Evolutionary conservation across 2,329 filamentous ascomycete genomes (phyloP), one percentile per base, ranked within the genome.

Genomic region (Ceratocystis ficicola): DNA sequence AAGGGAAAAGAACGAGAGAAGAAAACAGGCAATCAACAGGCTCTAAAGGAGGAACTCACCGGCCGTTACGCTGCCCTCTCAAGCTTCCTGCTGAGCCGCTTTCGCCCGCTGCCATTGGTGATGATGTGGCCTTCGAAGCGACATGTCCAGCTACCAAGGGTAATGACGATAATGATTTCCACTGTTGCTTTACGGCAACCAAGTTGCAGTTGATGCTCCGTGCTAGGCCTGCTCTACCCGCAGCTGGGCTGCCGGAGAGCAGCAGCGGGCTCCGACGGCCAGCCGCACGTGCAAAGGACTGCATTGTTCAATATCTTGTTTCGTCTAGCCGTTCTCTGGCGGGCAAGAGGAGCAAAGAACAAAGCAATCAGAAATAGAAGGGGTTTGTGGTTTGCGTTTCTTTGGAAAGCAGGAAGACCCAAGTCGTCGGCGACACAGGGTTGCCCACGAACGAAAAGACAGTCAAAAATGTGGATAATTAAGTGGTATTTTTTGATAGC

Each of bases 241-340:
- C 36, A 55, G 25, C 36, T 5, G 36, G 12, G 25, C 44, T 52
- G 30, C 46, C 50, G 20, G 48, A 52, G 48, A 52, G 48, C 8
- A 64, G 48, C 17, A 57, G 36, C 30, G 57, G 46, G 25, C 44
- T 64, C 28, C 57, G 66, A 3, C 57, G 44, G 10, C 44, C 55
- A 44, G 55, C 66, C n/a, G 62, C 66, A 62, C 66, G 57, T 20
- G 62, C 55, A 63, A 67, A 67, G 10, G 63, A 59, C 55, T 65
- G 66, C 66, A 67, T 67, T 28, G 44, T 8, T 17, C 17, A 10
- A 22, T n/a, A 20, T 48, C 20, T 48, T 48, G 1, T n/a, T 48
- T 48, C 28, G 22, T 52, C 28, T 52, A 30, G 52, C 28, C 41
- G 10, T 63, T 20, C n/a, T n/a, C 3, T 3, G 12, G 36, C 12